These are phyloP conservation scores for Eruca vesicaria DNA, from an alignment of 441 rosid species.

Conservation along the genomic window DNA sequence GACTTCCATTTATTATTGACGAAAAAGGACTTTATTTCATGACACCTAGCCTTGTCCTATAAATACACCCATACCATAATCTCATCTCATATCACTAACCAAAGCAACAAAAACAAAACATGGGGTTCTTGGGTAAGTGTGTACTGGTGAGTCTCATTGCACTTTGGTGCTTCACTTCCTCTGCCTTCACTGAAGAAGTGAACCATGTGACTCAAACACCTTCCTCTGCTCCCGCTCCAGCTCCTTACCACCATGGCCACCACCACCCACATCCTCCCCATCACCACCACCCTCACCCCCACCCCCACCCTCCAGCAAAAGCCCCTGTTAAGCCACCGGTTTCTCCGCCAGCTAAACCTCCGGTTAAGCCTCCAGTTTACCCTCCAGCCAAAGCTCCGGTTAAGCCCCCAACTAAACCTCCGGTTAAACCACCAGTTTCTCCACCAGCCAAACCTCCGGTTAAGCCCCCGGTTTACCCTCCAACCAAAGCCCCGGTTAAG, in stretches of 20 bases:
- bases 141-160: slow-evolving; percentile 15
- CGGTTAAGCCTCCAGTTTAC: slow-evolving; percentile 13
- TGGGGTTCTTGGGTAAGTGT: slow-evolving; percentile 26
- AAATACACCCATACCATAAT: neutral
- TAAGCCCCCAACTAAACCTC: slow-evolving; percentile 3
- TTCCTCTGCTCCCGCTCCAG: slow-evolving; percentile 21
- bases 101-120: neutral
- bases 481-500: neutral
- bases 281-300: slow-evolving; percentile 16
- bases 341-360: slow-evolving; percentile 9
- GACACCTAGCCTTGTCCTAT: slow-evolving; percentile 16
- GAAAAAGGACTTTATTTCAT: neutral
- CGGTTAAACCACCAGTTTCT: slow-evolving; percentile 17
- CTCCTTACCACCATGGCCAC: slow-evolving; percentile 31
- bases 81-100: neutral
- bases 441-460: slow-evolving; percentile 21
- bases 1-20: neutral
- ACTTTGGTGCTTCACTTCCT: slow-evolving; percentile 34
- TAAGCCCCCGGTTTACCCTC: slow-evolving; percentile 4
- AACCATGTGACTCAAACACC: slow-evolving; percentile 26
- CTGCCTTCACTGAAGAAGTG: slow-evolving; percentile 26
- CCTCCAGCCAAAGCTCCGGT: slow-evolving; percentile 20
- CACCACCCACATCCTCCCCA: slow-evolving; percentile 29
- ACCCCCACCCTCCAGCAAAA: slow-evolving; percentile 24
- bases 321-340: neutral